Percentiles rank a stretch among this genome's conserved stretches.
These are phyloP conservation scores for Phytopythium delawarense DNA, from an alignment of 352 stramenopile species.

Conservation along the genomic window DNA sequence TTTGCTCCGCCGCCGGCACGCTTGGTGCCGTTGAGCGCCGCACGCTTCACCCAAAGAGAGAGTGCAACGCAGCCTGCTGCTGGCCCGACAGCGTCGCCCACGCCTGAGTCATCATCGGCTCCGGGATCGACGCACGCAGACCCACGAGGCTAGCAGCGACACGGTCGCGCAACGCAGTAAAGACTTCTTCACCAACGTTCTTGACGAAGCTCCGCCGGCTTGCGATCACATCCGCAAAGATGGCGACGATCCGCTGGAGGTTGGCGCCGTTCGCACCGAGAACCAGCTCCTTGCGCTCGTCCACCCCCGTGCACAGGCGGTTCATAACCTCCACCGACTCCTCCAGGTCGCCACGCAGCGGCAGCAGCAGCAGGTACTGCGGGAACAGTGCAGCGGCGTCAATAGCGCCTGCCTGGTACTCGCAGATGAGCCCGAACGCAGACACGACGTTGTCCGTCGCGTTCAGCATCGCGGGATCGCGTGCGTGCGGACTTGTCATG, in stretches of 20 bases:
- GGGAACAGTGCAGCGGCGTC: conserved; percentile 51
- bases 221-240: conserved; percentile 53
- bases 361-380: conserved; percentile 68
- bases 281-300: conserved; percentile 54
- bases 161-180: conserved; percentile 29
- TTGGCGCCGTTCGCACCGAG: conserved; percentile 45
- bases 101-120: conserved; percentile 48
- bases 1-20: neutral
- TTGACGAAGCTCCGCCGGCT: conserved; percentile 30
- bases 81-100: conserved; percentile 44
- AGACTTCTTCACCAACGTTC: conserved; percentile 43
- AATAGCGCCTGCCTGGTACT: conserved; percentile 48
- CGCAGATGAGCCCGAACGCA: conserved; percentile 67
- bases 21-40: neutral
- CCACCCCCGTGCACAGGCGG: conserved; percentile 63
- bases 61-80: conserved; percentile 60
- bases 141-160: conserved; percentile 41
- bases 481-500: conserved; percentile 44
- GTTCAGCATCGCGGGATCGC: conserved; percentile 51
- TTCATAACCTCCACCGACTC: conserved; percentile 63
- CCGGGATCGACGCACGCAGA: conserved; percentile 49
- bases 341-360: conserved; percentile 70
- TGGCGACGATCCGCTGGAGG: conserved; percentile 44
- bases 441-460: conserved; percentile 79
- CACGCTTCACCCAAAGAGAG: conserved; percentile 41